Base-by-base conservation (phyloP, 148 eudicot genomes). In the Cornus suecica region DNA sequence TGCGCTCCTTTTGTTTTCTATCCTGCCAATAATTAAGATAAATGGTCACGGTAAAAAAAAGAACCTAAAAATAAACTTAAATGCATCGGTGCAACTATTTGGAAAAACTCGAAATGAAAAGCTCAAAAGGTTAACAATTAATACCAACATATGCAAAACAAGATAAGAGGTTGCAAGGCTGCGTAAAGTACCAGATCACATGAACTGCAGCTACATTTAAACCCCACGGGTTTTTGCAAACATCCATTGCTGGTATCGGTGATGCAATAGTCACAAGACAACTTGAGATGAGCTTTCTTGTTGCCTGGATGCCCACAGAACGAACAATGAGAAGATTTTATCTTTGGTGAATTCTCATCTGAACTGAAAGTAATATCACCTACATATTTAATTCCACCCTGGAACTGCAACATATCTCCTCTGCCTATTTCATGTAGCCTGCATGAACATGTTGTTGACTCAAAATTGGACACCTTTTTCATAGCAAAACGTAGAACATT, bases 291-390 rank as follows among this genome's bases (percentile, higher is more conserved):
- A 64, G 83, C 74, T 72, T 78, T 87, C 88, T 89, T 95, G 80
- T 83, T 91, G 29, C 99, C 99, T 7, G 94, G 99, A 88, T 95
- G 99, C 78, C 99, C 99, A 86, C 99, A 95, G 41, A 89, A 42
- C 29, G 97, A 92, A 78, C 99, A 95, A 86, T 95, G 99, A 58
- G 88, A 83, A 48, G 67, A 68, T 85, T 83, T 92, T 64, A 32
- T 30, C 56, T 81, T 91, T 32, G 66, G 84, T 23, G 77, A 66
- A 9, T 60, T 67, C 76, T 81, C 80, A 73, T 86, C 77, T 26
- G 82, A 78, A 79, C 51, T 77, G 71, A 78, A 69, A 4, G 75
- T 24, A 72, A 42, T 28, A 73, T 76, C 86, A 70, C 70, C 71
- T 41, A 71, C 76, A 16, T 70, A 73, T 63, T 71, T 63, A n/a